Conservation (phyloP, 257 asterid species). For the Solanum commersonii region DNA sequence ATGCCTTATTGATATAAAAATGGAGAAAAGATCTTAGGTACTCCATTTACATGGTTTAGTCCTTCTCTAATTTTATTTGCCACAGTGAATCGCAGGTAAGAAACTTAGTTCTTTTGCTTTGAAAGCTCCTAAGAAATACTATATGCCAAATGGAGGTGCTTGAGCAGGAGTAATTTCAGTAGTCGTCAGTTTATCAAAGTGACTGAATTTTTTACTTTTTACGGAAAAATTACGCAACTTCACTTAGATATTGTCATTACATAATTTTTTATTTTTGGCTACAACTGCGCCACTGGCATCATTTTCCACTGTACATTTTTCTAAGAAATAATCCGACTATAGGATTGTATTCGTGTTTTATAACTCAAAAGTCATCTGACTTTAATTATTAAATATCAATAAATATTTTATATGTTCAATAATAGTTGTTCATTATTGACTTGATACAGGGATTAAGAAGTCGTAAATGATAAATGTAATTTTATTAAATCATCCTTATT, state of each 20-base stretch:
- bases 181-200: too few species aligned
- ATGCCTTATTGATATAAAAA: not conserved
- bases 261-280: too few species aligned
- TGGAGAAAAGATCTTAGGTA: not conserved
- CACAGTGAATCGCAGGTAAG: not conserved
- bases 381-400: not conserved
- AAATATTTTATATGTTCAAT: too few species aligned
- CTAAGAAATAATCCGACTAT: not conserved
- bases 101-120: not conserved
- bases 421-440: too few species aligned
- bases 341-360: not conserved
- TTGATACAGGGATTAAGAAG: too few species aligned
- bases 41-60: not conserved
- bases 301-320: not conserved
- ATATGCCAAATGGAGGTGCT: not conserved
- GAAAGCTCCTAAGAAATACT: not conserved
- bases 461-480: too few species aligned
- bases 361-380: not conserved
- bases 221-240: not conserved
- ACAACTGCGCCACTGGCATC: not conserved
- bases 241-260: not conserved
- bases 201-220: not conserved
- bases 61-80: not conserved
- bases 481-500: too few species aligned
- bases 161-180: too few species aligned